Conservation (phyloP, 2,329 filamentous ascomycete genomes). For the Claviceps humidiphila region DNA sequence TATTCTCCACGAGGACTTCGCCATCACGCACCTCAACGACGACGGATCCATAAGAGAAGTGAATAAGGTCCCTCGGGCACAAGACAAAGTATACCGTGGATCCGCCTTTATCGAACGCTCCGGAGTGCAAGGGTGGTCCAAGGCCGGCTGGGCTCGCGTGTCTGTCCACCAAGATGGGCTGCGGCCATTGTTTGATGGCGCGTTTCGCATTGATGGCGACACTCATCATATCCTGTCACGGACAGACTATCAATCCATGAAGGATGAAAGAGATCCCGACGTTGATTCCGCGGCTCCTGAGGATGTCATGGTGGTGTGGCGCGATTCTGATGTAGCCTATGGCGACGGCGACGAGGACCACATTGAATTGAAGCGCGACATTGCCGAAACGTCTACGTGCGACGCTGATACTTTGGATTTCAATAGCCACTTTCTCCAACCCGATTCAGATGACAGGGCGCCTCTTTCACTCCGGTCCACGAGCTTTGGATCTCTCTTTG, state of each 20-base stretch:
- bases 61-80: slow-evolving; percentile 58
- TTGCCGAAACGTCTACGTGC: slow-evolving; percentile 41
- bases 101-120: slow-evolving; percentile 54
- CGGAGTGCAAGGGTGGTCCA: slow-evolving; percentile 53
- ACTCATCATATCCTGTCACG: slow-evolving; percentile 77
- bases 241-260: slow-evolving; percentile 60
- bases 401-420: slow-evolving; percentile 64
- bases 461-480: slow-evolving; percentile 39
- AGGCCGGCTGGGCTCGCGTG: slow-evolving; percentile 78
- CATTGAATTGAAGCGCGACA: slow-evolving; percentile 51
- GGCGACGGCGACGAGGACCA: slow-evolving; percentile 22
- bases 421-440: slow-evolving; percentile 62
- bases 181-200: slow-evolving; percentile 75
- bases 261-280: slow-evolving; percentile 56
- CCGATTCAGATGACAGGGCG: slow-evolving; percentile 40
- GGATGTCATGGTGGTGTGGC: slow-evolving; percentile 81
- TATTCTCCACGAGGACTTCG: slow-evolving; percentile 64
- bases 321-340: slow-evolving; percentile 70
- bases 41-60: slow-evolving; percentile 55
- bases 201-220: slow-evolving; percentile 68
- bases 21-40: slow-evolving; percentile 55
- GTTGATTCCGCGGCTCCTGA: slow-evolving; percentile 38
- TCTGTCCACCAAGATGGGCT: slow-evolving; percentile 63
- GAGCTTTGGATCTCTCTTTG: slow-evolving; percentile 54
- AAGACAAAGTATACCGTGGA: slow-evolving; percentile 78